These are phyloP conservation scores for Candida saitoana DNA, from an alignment of 805 yeast genomes.

Conservation along the genomic window DNA sequence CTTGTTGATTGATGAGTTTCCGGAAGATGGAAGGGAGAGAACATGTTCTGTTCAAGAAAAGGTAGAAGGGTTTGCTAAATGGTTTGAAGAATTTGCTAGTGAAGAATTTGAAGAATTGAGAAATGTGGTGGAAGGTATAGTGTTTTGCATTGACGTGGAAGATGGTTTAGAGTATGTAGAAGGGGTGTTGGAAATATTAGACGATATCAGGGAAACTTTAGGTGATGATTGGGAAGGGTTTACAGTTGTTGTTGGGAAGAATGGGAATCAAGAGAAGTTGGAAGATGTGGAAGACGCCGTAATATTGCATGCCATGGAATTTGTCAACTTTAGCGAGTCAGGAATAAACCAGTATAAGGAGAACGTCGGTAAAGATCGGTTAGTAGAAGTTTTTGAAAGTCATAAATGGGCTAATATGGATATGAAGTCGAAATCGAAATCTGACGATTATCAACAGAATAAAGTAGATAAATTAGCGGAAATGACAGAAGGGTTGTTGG, in stretches of 20 bases:
- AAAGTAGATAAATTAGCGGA: conserved; percentile 18
- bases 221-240: conserved; percentile 24
- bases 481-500: conserved; percentile 27
- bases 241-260: conserved; percentile 30
- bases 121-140: conserved; percentile 43
- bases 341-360: conserved; percentile 43
- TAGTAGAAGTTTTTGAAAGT: conserved; percentile 45
- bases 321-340: conserved; percentile 25
- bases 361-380: conserved; percentile 37
- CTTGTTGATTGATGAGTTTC: conserved; percentile 36
- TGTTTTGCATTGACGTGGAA: conserved; percentile 35
- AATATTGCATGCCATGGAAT: conserved; percentile 41
- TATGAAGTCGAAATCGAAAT: conserved; percentile 3
- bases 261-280: conserved; percentile 9
- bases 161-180: conserved; percentile 19
- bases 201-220: conserved; percentile 12
- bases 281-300: conserved; percentile 37
- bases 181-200: conserved; percentile 14
- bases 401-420: conserved; percentile 43
- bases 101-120: conserved; percentile 41
- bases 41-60: conserved; percentile 11
- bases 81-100: conserved; percentile 37
- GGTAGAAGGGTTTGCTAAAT: conserved; percentile 21
- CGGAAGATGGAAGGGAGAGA: conserved; percentile 12
- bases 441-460: conserved; percentile 15